Base-by-base conservation (phyloP, 1,284 basidiomycete species). In the Ceratobasidium sp. region DNA sequence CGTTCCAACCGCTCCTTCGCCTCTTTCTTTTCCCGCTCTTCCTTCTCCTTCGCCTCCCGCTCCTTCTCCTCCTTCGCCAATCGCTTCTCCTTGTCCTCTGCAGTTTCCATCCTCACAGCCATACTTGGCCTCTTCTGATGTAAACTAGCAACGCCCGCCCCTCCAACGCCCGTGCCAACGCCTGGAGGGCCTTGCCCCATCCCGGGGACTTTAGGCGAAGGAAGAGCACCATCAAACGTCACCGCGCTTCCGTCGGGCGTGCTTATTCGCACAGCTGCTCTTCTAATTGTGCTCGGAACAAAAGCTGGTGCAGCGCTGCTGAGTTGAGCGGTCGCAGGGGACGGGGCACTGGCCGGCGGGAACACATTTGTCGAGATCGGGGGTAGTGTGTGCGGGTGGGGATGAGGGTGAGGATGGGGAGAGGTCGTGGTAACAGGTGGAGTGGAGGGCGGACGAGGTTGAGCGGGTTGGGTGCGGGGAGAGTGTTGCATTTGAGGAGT, bases 91-190 rank as follows among this genome's bases (percentile, higher is more conserved):
- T 81, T 82, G 74, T 85, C 84, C 76, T 87, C 85, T 75, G 85
- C 84, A 0, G 84, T 85, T 80, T 88, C 87, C 62, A 88, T 81
- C 53, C 86, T 82, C 0, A 86, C 82, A 19, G 82, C 77, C 11
- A 82, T 80, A 15, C 81, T 81, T 15, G 81, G 77, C 14, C 53
- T 76, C 73, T 50, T 80, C 78, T 7, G 80, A 79, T 17, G 78
- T 11, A 41, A 11, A 11, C 36, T 41, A n/a, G n/a, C n/a, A n/a
- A n/a, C n/a, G n/a, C n/a, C n/a, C n/a, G n/a, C n/a, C n/a, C n/a
- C n/a, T 69, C 77, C 36, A 11, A 41, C 36, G 36, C 36, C 36
- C 60, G 80, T 80, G 29, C 76, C 79, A 1, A 48, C 17, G 19
- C 79, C 80, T 15, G 54, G 57, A 14, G 57, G 78, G 29, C 77